A percentile compares a stretch with the other conserved stretches of the same genome.
Conservation (phyloP, 169 alveolate species). For the Plasmodium falciparum region DNA sequence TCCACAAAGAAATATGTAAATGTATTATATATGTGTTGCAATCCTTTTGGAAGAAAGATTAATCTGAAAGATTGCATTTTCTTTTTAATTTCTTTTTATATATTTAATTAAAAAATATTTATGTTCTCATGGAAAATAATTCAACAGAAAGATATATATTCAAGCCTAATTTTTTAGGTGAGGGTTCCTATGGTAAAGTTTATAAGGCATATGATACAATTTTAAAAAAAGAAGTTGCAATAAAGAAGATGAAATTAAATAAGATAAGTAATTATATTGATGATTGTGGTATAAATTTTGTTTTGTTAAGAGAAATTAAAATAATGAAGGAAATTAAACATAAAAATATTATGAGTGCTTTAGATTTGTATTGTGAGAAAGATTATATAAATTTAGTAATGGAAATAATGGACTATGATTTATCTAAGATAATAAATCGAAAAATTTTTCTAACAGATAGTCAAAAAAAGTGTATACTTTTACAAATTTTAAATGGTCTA, state of each 20-base stretch:
- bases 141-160: constrained; percentile 81
- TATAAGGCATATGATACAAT: constrained; percentile 92
- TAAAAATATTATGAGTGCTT: constrained; percentile 90
- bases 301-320: constrained; percentile 94
- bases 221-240: constrained; percentile 89
- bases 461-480: constrained; percentile 91
- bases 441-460: constrained; percentile 90
- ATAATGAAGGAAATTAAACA: constrained; percentile 92
- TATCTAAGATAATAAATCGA: constrained; percentile 91
- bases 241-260: constrained; percentile 93
- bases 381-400: constrained; percentile 91
- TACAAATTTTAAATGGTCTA: constrained; percentile 86
- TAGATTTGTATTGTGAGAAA: constrained; percentile 90
- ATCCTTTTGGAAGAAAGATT: background rate
- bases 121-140: constrained; percentile 32
- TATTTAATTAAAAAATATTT: background rate
- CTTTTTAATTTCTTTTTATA: background rate
- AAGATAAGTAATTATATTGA: constrained; percentile 84
- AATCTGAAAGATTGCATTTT: background rate
- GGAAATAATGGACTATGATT: constrained; percentile 95
- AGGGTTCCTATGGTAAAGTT: constrained; percentile 98
- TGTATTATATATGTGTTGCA: too few relatives aligned
- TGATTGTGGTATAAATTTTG: constrained; percentile 91
- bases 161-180: constrained; percentile 93
- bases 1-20: too few relatives aligned